phyloP scores from a whole-genome alignment of 2,329 filamentous ascomycete genomes.

The Pyrenochaeta sp. region DNA sequence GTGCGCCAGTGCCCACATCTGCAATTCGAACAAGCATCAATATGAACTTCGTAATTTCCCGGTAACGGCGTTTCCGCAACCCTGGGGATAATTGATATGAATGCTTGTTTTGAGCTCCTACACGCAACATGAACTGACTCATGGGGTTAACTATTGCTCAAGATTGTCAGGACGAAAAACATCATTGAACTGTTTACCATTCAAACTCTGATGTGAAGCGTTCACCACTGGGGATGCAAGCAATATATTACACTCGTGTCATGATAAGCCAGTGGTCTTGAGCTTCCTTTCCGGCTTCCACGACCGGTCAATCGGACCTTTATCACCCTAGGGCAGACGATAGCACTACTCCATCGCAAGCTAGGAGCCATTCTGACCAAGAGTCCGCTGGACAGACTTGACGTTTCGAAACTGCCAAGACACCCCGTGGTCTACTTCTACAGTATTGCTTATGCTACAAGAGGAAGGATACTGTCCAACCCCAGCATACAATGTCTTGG shows the following conservation, averaged over 20 bases:
- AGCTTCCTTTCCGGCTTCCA: constrained; percentile 1
- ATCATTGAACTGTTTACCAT: too few relatives aligned
- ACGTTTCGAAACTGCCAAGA: constrained; percentile 3
- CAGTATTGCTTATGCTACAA: background rate
- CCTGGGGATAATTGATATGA: background rate
- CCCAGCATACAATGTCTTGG: constrained; percentile 5
- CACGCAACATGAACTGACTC: background rate
- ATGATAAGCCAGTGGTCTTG: background rate
- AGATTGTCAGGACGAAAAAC: too few relatives aligned
- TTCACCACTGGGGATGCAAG: background rate
- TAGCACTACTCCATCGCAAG: background rate
- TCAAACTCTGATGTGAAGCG: background rate
- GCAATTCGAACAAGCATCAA: background rate
- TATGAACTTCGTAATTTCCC: background rate
- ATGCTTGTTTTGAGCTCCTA: background rate
- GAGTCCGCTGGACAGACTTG: too few relatives aligned
- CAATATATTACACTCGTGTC: background rate
- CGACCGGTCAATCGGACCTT: constrained; percentile 3
- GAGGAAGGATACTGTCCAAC: constrained; percentile 1
- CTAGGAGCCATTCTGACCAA: background rate
- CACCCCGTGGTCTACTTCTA: background rate
- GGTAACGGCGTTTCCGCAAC: background rate
- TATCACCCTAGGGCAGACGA: background rate
- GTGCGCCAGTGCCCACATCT: background rate
- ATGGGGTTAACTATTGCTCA: background rate